Evolutionary conservation across 2,329 filamentous ascomycete genomes (phyloP).

Genomic region (Neopestalotiopsis clavispora): DNA sequence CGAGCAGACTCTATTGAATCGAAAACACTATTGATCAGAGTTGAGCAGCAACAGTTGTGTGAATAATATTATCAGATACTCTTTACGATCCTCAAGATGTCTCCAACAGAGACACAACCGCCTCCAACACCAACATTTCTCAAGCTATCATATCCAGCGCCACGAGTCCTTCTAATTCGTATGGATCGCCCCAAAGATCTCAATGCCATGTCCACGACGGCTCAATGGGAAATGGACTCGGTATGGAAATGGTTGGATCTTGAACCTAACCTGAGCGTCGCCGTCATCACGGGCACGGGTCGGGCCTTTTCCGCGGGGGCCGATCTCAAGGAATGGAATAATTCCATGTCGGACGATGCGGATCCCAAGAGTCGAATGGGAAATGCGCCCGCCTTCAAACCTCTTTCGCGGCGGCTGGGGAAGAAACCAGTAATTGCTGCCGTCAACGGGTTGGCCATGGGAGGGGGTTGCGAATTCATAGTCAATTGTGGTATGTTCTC

Average conservation of each 20-base stretch:
- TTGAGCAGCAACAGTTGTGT: no score
- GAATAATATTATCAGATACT: no score
- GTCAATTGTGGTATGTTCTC: constrained; percentile 47
- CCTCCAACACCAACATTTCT: constrained; percentile 38
- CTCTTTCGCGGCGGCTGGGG: constrained; percentile 54
- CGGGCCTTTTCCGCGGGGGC: constrained; percentile 32
- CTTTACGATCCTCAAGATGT: constrained; percentile 18
- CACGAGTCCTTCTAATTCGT: constrained; percentile 44
- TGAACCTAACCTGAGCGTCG: constrained; percentile 30
- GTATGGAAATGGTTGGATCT: constrained; percentile 38
- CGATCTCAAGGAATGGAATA: constrained; percentile 32
- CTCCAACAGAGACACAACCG: constrained; percentile 37
- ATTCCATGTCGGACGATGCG: constrained; percentile 30
- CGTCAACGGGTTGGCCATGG: constrained; percentile 65
- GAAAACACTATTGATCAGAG: not conserved
- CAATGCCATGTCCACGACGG: constrained; percentile 46
- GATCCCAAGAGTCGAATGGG: constrained; percentile 29
- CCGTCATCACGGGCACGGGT: constrained; percentile 32
- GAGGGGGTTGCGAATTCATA: constrained; percentile 66
- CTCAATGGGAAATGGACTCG: constrained; percentile 45
- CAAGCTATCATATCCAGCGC: constrained; percentile 44
- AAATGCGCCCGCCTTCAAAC: constrained; percentile 32
- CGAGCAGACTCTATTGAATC: not conserved
- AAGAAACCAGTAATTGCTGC: constrained; percentile 68
- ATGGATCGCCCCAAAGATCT: constrained; percentile 44